Conservation (phyloP, 495 filamentous ascomycete species). For the Daldinia loculata region DNA sequence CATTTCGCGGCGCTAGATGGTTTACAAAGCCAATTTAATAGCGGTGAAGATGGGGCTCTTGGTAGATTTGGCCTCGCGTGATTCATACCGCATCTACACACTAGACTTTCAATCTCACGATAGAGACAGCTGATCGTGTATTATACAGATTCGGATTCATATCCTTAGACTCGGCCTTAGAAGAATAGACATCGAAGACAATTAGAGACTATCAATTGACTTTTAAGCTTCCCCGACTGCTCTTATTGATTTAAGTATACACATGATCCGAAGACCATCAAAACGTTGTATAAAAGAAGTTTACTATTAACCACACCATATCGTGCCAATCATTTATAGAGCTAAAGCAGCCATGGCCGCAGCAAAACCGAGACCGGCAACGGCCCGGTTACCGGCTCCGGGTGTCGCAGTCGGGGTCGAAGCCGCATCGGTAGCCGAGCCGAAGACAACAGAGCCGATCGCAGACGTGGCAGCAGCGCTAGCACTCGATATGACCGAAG, state of each 20-base stretch:
- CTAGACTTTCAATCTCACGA: slow-evolving; percentile 14
- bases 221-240: background rate
- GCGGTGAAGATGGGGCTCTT: slow-evolving; percentile 57
- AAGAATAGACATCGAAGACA: slow-evolving; percentile 17
- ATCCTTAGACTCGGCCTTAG: slow-evolving; percentile 3
- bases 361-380: slow-evolving; percentile 38
- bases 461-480: slow-evolving; percentile 23
- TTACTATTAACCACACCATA: background rate
- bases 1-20: slow-evolving; percentile 63
- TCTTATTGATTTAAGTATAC: background rate
- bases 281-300: slow-evolving; percentile 6
- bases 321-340: slow-evolving; percentile 33
- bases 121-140: background rate
- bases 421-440: slow-evolving; percentile 6
- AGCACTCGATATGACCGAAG: slow-evolving; percentile 28
- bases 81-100: slow-evolving; percentile 8
- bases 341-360: slow-evolving; percentile 46
- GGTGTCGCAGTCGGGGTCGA: slow-evolving; percentile 25
- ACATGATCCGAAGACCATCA: background rate
- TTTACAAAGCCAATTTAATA: slow-evolving; percentile 57
- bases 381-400: slow-evolving; percentile 31
- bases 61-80: slow-evolving; percentile 57
- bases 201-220: slow-evolving; percentile 18
- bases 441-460: slow-evolving; percentile 10
- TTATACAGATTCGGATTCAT: background rate